A percentile compares a stretch with the other conserved stretches of the same genome.
phyloP scores from a whole-genome alignment of 208 protist genomes.

The Trypanosoma lewisi region DNA sequence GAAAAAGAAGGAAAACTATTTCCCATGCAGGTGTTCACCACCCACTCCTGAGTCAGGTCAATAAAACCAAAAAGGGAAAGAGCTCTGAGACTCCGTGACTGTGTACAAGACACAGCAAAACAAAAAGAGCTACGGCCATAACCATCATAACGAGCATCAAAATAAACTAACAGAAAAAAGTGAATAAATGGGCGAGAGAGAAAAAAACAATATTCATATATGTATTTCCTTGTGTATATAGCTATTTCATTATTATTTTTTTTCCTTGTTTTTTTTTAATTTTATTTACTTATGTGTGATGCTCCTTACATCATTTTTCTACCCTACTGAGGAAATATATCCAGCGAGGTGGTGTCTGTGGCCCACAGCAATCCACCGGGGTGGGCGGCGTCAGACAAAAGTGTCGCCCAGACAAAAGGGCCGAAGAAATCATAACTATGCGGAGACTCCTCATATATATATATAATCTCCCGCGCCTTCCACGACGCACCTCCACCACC shows the following conservation, averaged over 20 bases:
- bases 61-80: no score
- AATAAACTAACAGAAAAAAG: no score
- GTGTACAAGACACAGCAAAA: no score
- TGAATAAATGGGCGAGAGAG: neutral
- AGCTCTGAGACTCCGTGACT: no score
- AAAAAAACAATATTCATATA: slow-evolving; percentile 14
- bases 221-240: slow-evolving; percentile 23
- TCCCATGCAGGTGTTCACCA: no score
- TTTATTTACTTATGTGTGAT: no score
- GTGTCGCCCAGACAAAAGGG: slow-evolving; percentile 73
- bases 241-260: neutral
- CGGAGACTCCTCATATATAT: slow-evolving; percentile 74
- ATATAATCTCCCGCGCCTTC: slow-evolving; percentile 19
- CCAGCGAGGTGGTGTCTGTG: slow-evolving; percentile 30
- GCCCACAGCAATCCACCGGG: slow-evolving; percentile 70
- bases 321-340: slow-evolving; percentile 43
- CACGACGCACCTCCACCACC: slow-evolving; percentile 1
- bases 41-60: no score
- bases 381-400: slow-evolving; percentile 46
- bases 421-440: slow-evolving; percentile 87
- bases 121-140: no score
- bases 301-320: neutral
- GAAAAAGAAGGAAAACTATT: neutral
- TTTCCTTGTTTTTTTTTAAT: neutral
- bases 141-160: no score